Evolutionary conservation across 176 grass and related monocot species (phyloP), one percentile per base, ranked within the genome.

Genomic region (Oryza brachyantha): DNA sequence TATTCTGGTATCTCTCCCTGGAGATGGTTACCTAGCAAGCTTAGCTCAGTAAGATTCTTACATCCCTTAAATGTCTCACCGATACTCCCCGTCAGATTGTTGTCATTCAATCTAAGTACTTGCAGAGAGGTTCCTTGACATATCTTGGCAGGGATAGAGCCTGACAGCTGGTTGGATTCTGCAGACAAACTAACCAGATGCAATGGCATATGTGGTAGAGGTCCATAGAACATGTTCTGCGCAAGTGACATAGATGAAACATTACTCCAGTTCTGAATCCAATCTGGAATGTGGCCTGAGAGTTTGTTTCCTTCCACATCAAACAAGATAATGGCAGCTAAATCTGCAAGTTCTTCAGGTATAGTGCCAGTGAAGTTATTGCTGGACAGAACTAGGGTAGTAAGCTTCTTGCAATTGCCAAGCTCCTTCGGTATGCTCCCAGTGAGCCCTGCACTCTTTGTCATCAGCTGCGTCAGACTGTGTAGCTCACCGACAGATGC

Each of bases 1-100:
- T 97, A 97, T 60, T 55, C 84, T 3, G 94, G 94, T 89, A 97
- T 81, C 73, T 83, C 75, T 2, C 94, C 91, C 81, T 82, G 59
- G 65, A 97, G 82, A 66, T 79, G 79, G 64, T 97, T 97, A 14
- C 67, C 84, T 72, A 70, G 36, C 68, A 97, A 83, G 75, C 79
- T 75, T 40, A 97, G 71, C 61, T 76, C 64, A 72, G 82, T 91
- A 65, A 97, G 81, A 27, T 93, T 90, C 38, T 28, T 83, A 67
- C 91, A 97, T 22, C 63, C 68, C 80, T 77, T 84, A 65, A 97
- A 92, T 67, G 88, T 79, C 78, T 86, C 66, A 4, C 79, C 48
- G 13, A 97, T 97, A 83, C 59, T 93, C 50, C 94, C 86, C 6
- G 79, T 89, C 32, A 97, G 55, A 72, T 87, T 27, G 61, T 97